A percentile compares a stretch with the other conserved stretches of the same genome.
Conservation (phyloP, 2,329 filamentous ascomycete genomes). For the Parastagonospora avenae region DNA sequence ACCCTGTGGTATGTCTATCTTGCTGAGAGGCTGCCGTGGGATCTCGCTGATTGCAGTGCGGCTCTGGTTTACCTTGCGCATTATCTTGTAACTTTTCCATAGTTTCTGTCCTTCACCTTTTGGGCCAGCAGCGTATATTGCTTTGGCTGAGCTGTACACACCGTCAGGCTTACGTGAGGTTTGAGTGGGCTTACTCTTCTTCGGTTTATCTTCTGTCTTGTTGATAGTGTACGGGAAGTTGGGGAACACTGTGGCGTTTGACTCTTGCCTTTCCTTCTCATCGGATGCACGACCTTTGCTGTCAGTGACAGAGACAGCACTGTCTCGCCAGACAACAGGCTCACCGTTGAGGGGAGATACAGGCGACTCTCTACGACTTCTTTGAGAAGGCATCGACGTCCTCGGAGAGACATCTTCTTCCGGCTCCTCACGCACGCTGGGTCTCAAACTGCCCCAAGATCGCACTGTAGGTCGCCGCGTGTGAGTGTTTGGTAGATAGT, state of each 20-base stretch:
- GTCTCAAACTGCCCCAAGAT: neutral
- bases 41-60: neutral
- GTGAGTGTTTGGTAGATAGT: neutral
- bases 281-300: neutral
- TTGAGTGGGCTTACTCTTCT: neutral
- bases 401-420: neutral
- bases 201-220: neutral
- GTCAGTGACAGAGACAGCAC: neutral
- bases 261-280: neutral
- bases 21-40: too few relatives aligned
- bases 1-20: neutral
- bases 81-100: constrained; percentile 20
- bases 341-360: neutral
- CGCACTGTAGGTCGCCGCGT: neutral
- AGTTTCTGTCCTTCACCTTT: constrained; percentile 34
- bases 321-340: neutral
- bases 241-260: constrained; percentile 1
- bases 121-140: constrained; percentile 28
- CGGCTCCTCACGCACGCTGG: neutral
- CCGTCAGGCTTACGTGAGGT: neutral
- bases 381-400: neutral
- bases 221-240: neutral
- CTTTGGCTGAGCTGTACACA: constrained; percentile 14
- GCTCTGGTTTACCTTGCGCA: constrained; percentile 10
- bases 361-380: neutral